Evolutionary conservation across 208 protist genomes (phyloP).

Genomic region (Willaertia magna): DNA sequence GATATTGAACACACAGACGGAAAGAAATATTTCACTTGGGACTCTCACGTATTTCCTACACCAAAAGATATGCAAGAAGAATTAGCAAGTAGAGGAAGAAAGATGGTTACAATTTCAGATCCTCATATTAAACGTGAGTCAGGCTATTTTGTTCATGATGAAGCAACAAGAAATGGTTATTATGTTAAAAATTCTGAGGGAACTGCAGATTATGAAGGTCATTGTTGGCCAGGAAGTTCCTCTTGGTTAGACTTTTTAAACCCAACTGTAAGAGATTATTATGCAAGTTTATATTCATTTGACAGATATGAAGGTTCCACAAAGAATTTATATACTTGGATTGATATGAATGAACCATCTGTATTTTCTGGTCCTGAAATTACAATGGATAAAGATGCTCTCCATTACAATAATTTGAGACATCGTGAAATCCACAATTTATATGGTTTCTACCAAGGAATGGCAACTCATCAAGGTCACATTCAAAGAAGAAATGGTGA

Average conservation of each 20-base stretch:
- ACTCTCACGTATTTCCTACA: slow-evolving; percentile 79
- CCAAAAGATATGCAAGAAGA: slow-evolving; percentile 64
- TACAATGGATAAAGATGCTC: slow-evolving; percentile 78
- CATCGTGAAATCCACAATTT: slow-evolving; percentile 95
- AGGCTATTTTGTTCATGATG: slow-evolving; percentile 61
- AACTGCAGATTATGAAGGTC: slow-evolving; percentile 68
- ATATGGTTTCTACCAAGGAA: slow-evolving; percentile 76
- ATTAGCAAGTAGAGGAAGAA: slow-evolving; percentile 69
- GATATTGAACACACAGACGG: slow-evolving; percentile 98
- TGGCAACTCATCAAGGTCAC: slow-evolving; percentile 70
- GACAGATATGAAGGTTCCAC: slow-evolving; percentile 69
- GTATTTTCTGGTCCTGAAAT: slow-evolving; percentile 86
- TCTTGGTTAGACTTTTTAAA: slow-evolving; percentile 86
- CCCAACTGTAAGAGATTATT: slow-evolving; percentile 73
- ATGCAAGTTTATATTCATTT: slow-evolving; percentile 67
- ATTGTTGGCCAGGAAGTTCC: slow-evolving; percentile 89
- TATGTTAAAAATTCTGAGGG: slow-evolving; percentile 62
- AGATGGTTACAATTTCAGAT: slow-evolving; percentile 93
- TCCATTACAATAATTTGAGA: slow-evolving; percentile 63
- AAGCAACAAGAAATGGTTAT: slow-evolving; percentile 48
- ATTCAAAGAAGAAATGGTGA: slow-evolving; percentile 39
- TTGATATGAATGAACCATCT: slow-evolving; percentile 94
- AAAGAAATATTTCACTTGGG: slow-evolving; percentile 97
- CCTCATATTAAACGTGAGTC: slow-evolving; percentile 87
- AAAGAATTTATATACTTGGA: slow-evolving; percentile 87